These are phyloP conservation scores for Scheffersomyces quercinus DNA, from an alignment of 1,139 yeast genomes.

Conservation along the genomic window DNA sequence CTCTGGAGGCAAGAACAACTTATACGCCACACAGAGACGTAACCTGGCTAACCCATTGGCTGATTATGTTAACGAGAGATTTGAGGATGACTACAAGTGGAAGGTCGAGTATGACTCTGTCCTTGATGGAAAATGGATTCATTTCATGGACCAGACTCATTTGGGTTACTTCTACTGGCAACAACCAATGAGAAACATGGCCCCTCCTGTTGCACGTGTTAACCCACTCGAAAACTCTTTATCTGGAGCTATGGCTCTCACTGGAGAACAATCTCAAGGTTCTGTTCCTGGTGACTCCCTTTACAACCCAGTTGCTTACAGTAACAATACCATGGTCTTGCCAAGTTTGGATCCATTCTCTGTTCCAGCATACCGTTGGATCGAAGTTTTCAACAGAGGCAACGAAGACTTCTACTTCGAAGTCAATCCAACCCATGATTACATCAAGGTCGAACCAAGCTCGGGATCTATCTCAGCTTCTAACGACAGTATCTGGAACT, in stretches of 20 bases:
- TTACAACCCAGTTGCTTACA: conserved; percentile 13
- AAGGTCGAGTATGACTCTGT: background rate
- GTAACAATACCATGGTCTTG: conserved; percentile 16
- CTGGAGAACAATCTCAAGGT: conserved; percentile 16
- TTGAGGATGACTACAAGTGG: background rate
- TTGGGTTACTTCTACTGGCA: conserved; percentile 18
- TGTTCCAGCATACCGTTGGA: conserved; percentile 9
- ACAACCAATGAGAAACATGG: conserved; percentile 15
- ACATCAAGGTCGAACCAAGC: background rate
- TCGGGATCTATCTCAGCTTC: background rate
- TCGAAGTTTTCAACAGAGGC: conserved; percentile 17
- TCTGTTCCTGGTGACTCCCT: conserved; percentile 16
- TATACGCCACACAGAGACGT: background rate
- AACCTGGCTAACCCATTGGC: background rate
- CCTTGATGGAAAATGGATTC: background rate
- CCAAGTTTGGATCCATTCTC: conserved; percentile 16
- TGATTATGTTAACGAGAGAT: background rate
- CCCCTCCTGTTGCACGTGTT: conserved; percentile 13
- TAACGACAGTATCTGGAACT: conserved; percentile 1
- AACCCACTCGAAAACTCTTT: conserved; percentile 8
- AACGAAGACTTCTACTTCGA: conserved; percentile 13
- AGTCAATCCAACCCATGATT: background rate
- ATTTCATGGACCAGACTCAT: conserved; percentile 6
- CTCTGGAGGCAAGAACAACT: conserved; percentile 1
- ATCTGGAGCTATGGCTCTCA: conserved; percentile 14